These are phyloP conservation scores for Bretziella fagacearum DNA, from an alignment of 2,329 filamentous ascomycete species.

Conservation along the genomic window DNA sequence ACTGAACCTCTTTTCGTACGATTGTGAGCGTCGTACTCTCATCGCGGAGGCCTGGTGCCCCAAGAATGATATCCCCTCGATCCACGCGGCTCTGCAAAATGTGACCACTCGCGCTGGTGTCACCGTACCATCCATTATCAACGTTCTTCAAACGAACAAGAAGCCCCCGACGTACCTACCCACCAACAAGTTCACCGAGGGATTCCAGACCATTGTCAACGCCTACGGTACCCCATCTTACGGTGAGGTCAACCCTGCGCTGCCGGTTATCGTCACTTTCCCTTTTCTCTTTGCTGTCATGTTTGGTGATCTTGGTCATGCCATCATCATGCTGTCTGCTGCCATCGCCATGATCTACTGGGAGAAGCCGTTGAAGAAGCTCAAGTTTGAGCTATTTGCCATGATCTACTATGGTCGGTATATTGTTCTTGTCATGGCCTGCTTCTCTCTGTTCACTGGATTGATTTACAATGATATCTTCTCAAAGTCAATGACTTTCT, in stretches of 20 bases:
- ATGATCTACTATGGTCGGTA: slow-evolving; percentile 99
- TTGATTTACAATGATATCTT: slow-evolving; percentile 97
- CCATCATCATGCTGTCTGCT: slow-evolving; percentile 69
- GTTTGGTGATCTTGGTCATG: slow-evolving; percentile 97
- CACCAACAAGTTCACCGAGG: slow-evolving; percentile 96
- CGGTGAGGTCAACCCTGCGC: slow-evolving; percentile 86
- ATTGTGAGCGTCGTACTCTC: slow-evolving; percentile 83
- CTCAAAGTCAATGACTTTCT: slow-evolving; percentile 79
- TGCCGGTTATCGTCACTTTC: slow-evolving; percentile 92
- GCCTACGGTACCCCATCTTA: slow-evolving; percentile 97
- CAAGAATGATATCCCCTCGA: slow-evolving; percentile 71
- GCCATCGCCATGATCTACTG: slow-evolving; percentile 90
- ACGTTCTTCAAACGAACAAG: slow-evolving; percentile 93
- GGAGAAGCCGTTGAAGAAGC: slow-evolving; percentile 85
- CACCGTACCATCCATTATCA: slow-evolving; percentile 96
- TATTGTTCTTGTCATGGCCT: slow-evolving; percentile 94
- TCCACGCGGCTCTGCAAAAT: slow-evolving; percentile 86
- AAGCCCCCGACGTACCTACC: slow-evolving; percentile 94
- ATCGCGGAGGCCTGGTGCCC: slow-evolving; percentile 98
- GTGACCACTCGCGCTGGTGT: slow-evolving; percentile 91
- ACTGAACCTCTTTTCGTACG: slow-evolving; percentile 91
- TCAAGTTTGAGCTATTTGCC: slow-evolving; percentile 80
- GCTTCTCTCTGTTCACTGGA: slow-evolving; percentile 94
- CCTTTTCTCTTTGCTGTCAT: slow-evolving; percentile 99
- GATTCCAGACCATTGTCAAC: slow-evolving; percentile 97